Conservation (phyloP, 805 yeast genomes). For the Spencermartinsiella europaea region DNA sequence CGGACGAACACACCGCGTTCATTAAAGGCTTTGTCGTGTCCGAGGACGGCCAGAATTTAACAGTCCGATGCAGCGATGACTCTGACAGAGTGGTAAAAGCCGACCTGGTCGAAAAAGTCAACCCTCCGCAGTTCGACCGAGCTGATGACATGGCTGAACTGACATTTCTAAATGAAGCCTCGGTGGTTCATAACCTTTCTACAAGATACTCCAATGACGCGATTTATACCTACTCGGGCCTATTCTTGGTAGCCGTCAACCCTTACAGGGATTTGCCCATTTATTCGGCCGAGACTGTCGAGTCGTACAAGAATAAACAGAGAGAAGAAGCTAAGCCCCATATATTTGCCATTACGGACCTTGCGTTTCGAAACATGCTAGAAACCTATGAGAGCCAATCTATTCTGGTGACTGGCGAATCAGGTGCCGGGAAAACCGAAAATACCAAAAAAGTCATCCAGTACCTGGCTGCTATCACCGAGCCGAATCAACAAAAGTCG, state of each 20-base stretch:
- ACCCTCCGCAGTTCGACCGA: conserved; percentile 84
- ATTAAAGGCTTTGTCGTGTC: conserved; percentile 55
- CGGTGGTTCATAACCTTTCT: conserved; percentile 81
- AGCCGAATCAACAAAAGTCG: conserved; percentile 12
- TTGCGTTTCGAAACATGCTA: conserved; percentile 72
- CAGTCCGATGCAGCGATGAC: conserved; percentile 39
- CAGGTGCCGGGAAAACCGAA: conserved; percentile 99
- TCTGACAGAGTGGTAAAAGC: conserved; percentile 40
- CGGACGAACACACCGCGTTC: conserved; percentile 53
- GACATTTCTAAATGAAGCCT: conserved; percentile 90
- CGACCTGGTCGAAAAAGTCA: conserved; percentile 55
- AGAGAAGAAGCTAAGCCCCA: conserved; percentile 65
- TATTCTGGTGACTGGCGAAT: conserved; percentile 95
- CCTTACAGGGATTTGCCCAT: conserved; percentile 77
- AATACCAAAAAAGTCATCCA: conserved; percentile 93
- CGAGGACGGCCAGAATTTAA: conserved; percentile 35
- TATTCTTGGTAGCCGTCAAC: conserved; percentile 90
- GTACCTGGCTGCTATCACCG: conserved; percentile 75
- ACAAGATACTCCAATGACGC: conserved; percentile 70
- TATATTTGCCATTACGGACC: conserved; percentile 84
- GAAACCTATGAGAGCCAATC: conserved; percentile 73
- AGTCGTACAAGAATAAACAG: conserved; percentile 47
- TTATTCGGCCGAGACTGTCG: conserved; percentile 55
- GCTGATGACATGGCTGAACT: conserved; percentile 94
- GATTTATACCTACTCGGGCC: conserved; percentile 92